A percentile compares a stretch with the other conserved stretches of the same genome.
These are phyloP conservation scores for Adansonia rubrostipa DNA, from an alignment of 441 rosid species.

Conservation along the genomic window DNA sequence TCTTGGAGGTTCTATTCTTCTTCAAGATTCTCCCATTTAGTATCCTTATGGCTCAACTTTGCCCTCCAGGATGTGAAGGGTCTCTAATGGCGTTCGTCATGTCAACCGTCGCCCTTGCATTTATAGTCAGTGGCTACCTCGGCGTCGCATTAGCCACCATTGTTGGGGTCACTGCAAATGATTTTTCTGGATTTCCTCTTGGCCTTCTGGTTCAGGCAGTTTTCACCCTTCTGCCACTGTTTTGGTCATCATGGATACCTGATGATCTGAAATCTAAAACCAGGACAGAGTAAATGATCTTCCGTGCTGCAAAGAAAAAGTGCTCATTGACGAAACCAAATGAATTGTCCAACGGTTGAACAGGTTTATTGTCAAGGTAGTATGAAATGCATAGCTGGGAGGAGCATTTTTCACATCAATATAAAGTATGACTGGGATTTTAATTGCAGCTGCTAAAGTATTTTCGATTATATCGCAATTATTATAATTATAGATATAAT, in stretches of 20 bases:
- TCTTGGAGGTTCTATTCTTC: conserved; percentile 68
- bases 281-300: conserved; percentile 22
- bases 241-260: conserved; percentile 65
- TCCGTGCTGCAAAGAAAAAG: too few relatives aligned
- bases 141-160: conserved; percentile 68
- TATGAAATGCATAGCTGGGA: background rate
- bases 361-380: background rate
- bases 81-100: conserved; percentile 81
- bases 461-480: too few relatives aligned
- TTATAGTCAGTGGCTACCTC: conserved; percentile 75
- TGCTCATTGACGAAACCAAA: too few relatives aligned
- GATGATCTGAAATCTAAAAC: conserved; percentile 44
- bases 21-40: conserved; percentile 83
- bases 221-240: conserved; percentile 60
- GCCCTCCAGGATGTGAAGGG: conserved; percentile 91
- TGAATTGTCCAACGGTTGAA: too few relatives aligned
- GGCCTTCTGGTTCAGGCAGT: conserved; percentile 68
- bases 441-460: too few relatives aligned
- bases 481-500: too few relatives aligned
- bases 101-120: conserved; percentile 73
- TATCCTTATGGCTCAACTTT: conserved; percentile 62
- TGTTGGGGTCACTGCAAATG: conserved; percentile 62
- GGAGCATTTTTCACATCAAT: background rate
- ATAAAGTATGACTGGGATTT: background rate
- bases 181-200: conserved; percentile 62